Evolutionary conservation across 2,329 filamentous ascomycete genomes (phyloP).

Genomic region (Daldinia sp.): DNA sequence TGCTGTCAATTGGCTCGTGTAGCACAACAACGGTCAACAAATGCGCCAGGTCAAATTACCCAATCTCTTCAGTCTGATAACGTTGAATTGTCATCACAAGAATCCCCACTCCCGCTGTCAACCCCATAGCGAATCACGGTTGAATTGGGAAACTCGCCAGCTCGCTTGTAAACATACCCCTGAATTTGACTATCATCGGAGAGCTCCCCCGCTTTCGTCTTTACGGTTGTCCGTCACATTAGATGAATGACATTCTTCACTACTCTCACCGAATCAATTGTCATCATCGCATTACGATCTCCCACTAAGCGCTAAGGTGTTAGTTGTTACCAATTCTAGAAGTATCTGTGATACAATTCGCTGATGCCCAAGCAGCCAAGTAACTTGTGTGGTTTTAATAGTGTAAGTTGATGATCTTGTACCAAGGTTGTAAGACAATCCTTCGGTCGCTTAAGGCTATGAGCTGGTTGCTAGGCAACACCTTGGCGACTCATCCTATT

Average conservation of each 20-base stretch:
- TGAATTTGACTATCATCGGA: conserved; percentile 17
- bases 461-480: conserved; percentile 41
- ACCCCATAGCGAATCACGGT: conserved; percentile 27
- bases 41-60: conserved; percentile 44
- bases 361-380: not conserved
- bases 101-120: conserved; percentile 35
- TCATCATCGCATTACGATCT: conserved; percentile 21
- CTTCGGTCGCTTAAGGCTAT: conserved; percentile 25
- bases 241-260: conserved; percentile 21
- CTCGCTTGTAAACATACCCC: conserved; percentile 26
- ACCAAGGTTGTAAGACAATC: not conserved
- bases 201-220: conserved; percentile 20
- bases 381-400: not conserved
- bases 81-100: conserved; percentile 39
- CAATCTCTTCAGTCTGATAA: conserved; percentile 51
- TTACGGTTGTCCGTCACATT: conserved; percentile 23
- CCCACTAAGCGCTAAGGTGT: conserved; percentile 12
- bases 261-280: conserved; percentile 19
- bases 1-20: conserved; percentile 35
- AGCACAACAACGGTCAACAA: conserved; percentile 30
- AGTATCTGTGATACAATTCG: not conserved
- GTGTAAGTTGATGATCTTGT: not conserved
- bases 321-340: conserved; percentile 22
- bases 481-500: conserved; percentile 14
- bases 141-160: conserved; percentile 20